phyloP scores from a whole-genome alignment of 306 rosid genomes.

The Bauhinia variegata region DNA sequence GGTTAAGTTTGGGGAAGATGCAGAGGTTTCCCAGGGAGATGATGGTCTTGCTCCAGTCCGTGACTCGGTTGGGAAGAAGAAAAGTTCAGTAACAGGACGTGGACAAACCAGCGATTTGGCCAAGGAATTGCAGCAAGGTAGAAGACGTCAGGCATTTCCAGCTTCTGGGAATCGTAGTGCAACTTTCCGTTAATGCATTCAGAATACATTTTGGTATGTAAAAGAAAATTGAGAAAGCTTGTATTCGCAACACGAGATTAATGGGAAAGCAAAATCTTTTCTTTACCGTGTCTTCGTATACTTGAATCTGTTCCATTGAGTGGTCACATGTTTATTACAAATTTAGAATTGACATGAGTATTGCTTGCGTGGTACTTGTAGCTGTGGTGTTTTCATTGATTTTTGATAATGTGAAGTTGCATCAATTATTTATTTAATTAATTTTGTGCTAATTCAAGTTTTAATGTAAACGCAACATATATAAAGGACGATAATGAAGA shows the following conservation, averaged over 20 bases:
- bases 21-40: constrained; percentile 27
- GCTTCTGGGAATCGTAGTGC: constrained; percentile 66
- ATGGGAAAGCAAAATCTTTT: too few species aligned
- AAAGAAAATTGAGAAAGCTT: constrained; percentile 10
- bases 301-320: constrained; percentile 1
- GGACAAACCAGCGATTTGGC: constrained; percentile 42
- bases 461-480: too few species aligned
- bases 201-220: constrained; percentile 12
- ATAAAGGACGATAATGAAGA: too few species aligned
- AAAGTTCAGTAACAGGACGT: constrained; percentile 17
- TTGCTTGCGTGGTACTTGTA: not conserved
- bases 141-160: constrained; percentile 76
- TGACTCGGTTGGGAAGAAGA: constrained; percentile 46
- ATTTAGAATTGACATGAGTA: not conserved
- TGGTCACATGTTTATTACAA: constrained; percentile 1
- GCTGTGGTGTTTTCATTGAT: too few species aligned
- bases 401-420: too few species aligned
- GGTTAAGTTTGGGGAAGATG: constrained; percentile 51
- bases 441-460: too few species aligned
- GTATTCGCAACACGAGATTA: not conserved
- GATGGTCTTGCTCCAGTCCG: constrained; percentile 18
- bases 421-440: too few species aligned
- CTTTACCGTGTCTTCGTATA: not conserved
- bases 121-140: constrained; percentile 49
- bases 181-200: constrained; percentile 48